Evolutionary conservation across 176 grass and related monocot genomes (phyloP).

Genomic region (Elymus sibiricus): DNA sequence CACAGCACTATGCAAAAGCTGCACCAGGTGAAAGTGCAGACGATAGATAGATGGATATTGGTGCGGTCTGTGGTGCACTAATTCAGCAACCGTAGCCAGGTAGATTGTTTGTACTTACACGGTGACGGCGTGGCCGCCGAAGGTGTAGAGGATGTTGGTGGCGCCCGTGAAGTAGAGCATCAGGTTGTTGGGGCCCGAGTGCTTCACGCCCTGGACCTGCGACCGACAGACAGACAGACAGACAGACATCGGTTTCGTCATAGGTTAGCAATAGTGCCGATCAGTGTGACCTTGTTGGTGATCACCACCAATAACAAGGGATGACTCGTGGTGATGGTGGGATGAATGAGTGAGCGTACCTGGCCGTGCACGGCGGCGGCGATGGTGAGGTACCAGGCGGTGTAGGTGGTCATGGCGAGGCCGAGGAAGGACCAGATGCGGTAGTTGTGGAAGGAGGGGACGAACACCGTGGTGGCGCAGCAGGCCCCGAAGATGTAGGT

Average conservation of each 20-base stretch:
- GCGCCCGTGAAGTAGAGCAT: constrained; percentile 61
- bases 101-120: constrained; percentile 35
- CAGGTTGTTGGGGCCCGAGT: constrained; percentile 40
- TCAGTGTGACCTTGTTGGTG: not conserved
- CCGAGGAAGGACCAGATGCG: constrained; percentile 59
- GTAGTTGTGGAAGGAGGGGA: constrained; percentile 66
- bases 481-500: constrained; percentile 60
- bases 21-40: constrained; percentile 9
- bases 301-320: too few relatives aligned
- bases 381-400: constrained; percentile 56
- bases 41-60: not conserved
- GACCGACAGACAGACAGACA: not conserved
- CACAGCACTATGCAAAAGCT: constrained; percentile 25
- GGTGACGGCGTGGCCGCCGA: constrained; percentile 53
- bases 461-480: constrained; percentile 60
- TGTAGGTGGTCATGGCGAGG: constrained; percentile 61
- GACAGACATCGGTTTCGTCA: not conserved
- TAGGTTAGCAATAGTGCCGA: too few relatives aligned
- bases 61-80: not conserved
- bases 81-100: not conserved
- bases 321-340: too few relatives aligned
- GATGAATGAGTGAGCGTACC: not conserved
- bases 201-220: constrained; percentile 44
- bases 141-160: constrained; percentile 65
- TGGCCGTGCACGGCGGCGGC: constrained; percentile 45